These are phyloP conservation scores for Aspergillus mulundensis DNA, from an alignment of 495 filamentous ascomycete genomes.

Conservation along the genomic window DNA sequence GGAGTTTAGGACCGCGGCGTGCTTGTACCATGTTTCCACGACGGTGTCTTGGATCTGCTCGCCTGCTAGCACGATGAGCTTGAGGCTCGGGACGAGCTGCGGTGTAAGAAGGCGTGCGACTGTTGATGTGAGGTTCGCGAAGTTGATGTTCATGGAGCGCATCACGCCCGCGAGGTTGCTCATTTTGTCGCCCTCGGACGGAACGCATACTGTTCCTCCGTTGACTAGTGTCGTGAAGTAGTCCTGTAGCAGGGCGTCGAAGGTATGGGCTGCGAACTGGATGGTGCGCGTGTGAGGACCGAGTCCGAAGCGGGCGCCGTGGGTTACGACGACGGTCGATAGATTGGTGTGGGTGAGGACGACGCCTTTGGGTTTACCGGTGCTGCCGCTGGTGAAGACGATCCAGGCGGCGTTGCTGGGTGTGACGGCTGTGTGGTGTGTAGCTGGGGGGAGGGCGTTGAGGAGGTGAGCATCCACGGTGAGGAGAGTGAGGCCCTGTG, in stretches of 20 bases:
- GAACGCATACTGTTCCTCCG: background rate
- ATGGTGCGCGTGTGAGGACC: slow-evolving; percentile 32
- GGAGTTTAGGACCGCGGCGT: slow-evolving; percentile 2
- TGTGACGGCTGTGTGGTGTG: background rate
- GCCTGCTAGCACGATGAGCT: slow-evolving; percentile 14
- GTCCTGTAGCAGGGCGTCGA: background rate
- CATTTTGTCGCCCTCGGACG: background rate
- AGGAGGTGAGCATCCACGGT: background rate
- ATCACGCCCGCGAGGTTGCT: background rate
- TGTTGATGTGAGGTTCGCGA: background rate
- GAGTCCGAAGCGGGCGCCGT: background rate
- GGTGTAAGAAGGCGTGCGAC: slow-evolving; percentile 2
- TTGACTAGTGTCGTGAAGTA: background rate
- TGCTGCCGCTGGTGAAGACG: slow-evolving; percentile 78
- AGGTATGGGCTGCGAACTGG: slow-evolving; percentile 45
- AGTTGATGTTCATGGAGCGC: background rate
- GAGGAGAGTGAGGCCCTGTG: background rate
- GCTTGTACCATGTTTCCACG: background rate
- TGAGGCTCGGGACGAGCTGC: slow-evolving; percentile 24
- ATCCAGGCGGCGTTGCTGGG: slow-evolving; percentile 13
- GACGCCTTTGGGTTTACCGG: slow-evolving; percentile 63
- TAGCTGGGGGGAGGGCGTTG: background rate
- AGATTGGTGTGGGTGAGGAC: background rate
- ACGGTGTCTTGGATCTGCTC: slow-evolving; percentile 32
- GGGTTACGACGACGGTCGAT: background rate